Conservation (phyloP, 805 yeast species). For the Saccharomycopsis schoenii region DNA sequence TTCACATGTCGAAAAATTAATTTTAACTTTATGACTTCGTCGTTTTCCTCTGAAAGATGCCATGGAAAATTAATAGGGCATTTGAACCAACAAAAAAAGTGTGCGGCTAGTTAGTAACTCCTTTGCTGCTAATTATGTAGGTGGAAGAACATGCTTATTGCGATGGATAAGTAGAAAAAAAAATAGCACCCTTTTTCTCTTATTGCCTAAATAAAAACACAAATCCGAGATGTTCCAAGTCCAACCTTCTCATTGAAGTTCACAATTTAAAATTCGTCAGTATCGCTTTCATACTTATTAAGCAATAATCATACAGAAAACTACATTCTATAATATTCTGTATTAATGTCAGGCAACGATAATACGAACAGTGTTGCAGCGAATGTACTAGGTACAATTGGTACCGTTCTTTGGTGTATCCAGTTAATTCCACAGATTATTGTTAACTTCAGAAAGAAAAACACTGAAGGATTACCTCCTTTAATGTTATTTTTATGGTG, state of each 20-base stretch:
- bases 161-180: not conserved
- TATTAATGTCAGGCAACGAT: not conserved
- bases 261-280: not conserved
- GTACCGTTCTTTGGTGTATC: constrained; percentile 88
- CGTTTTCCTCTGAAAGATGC: no score
- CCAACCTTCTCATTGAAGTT: not conserved
- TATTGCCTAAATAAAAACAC: not conserved
- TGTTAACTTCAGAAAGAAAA: constrained; percentile 61
- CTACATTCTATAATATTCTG: no score
- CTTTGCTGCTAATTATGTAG: not conserved
- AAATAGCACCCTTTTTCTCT: not conserved
- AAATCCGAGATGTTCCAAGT: not conserved
- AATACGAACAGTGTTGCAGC: constrained; percentile 35
- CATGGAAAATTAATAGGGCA: no score
- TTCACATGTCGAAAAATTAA: no score
- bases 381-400: constrained; percentile 75
- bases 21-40: no score
- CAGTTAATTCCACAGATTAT: constrained; percentile 82
- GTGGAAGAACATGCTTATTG: not conserved
- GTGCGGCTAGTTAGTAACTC: not conserved
- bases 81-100: no score
- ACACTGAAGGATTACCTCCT: constrained; percentile 82
- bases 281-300: no score
- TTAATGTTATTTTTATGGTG: constrained; percentile 86
- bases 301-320: no score